Percentiles rank a stretch among this genome's conserved stretches.
phyloP scores from a whole-genome alignment of 1,284 basidiomycete species.

The Sanguinoderma infundibulare region DNA sequence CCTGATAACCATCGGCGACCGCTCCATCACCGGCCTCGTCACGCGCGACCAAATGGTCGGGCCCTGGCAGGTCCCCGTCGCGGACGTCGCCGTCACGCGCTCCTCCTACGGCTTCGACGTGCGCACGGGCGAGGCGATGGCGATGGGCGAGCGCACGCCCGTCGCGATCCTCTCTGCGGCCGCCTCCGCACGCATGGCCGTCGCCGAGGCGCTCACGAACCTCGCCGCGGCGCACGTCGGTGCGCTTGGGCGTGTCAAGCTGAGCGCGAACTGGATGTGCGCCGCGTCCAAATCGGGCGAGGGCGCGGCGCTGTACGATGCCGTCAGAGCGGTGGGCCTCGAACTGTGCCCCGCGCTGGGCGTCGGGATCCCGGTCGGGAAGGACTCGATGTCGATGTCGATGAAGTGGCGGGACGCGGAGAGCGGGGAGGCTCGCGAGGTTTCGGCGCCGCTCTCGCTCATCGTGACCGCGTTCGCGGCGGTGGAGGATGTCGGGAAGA shows the following conservation, averaged over 20 bases:
- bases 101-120: slow-evolving; percentile 93
- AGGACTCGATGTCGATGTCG: slow-evolving; percentile 99
- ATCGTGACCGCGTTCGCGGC: slow-evolving; percentile 96
- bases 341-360: slow-evolving; percentile 96
- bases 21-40: slow-evolving; percentile 93
- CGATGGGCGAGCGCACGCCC: slow-evolving; percentile 96
- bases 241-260: slow-evolving; percentile 80
- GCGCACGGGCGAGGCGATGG: slow-evolving; percentile 92
- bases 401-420: slow-evolving; percentile 85
- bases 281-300: slow-evolving; percentile 92
- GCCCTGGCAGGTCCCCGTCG: slow-evolving; percentile 97
- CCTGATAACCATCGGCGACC: slow-evolving; percentile 98
- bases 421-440: slow-evolving; percentile 69
- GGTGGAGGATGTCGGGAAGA: slow-evolving; percentile 78
- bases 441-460: slow-evolving; percentile 90
- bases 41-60: slow-evolving; percentile 99
- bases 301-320: slow-evolving; percentile 90
- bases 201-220: slow-evolving; percentile 94
- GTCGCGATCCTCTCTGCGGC: slow-evolving; percentile 87
- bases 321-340: slow-evolving; percentile 91
- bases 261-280: slow-evolving; percentile 99
- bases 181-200: slow-evolving; percentile 94
- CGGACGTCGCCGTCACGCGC: slow-evolving; percentile 96
- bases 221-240: slow-evolving; percentile 83
- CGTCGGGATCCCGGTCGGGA: slow-evolving; percentile 95